phyloP scores from a whole-genome alignment of 176 grass and related monocot species.

The Oryza meridionalis region DNA sequence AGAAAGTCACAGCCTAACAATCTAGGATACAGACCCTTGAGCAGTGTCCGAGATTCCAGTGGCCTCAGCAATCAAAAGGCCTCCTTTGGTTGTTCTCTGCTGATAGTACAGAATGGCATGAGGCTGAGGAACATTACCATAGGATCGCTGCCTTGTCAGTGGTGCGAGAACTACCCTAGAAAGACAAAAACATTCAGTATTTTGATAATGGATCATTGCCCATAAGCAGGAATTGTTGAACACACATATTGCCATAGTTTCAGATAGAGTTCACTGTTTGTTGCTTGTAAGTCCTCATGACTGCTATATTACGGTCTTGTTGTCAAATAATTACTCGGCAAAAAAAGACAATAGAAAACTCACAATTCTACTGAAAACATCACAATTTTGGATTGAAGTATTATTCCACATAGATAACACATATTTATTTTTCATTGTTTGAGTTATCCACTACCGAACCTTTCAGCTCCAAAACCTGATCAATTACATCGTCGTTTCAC shows the following conservation, averaged over 20 bases:
- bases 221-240: not conserved
- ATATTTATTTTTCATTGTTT: not conserved
- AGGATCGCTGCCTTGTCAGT: conserved; percentile 61
- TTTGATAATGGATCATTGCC: conserved; percentile 24
- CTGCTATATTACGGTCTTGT: not conserved
- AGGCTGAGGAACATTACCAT: conserved; percentile 46
- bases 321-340: not conserved
- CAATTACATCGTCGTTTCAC: not conserved
- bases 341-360: not conserved
- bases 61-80: conserved; percentile 62
- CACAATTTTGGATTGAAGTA: not conserved
- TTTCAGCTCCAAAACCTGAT: not conserved
- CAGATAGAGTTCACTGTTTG: not conserved
- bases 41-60: conserved; percentile 76
- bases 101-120: conserved; percentile 66
- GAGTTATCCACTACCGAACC: not conserved
- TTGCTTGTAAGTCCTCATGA: not conserved
- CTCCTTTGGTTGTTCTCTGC: conserved; percentile 56
- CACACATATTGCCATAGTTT: not conserved
- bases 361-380: not conserved
- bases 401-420: not conserved
- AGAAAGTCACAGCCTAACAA: conserved; percentile 23
- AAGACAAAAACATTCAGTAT: not conserved
- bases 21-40: conserved; percentile 53
- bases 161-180: conserved; percentile 60